Percentiles rank a stretch among this genome's conserved stretches.
Conservation (phyloP, 768 basidiomycete genomes). For the Suillus decipiens region DNA sequence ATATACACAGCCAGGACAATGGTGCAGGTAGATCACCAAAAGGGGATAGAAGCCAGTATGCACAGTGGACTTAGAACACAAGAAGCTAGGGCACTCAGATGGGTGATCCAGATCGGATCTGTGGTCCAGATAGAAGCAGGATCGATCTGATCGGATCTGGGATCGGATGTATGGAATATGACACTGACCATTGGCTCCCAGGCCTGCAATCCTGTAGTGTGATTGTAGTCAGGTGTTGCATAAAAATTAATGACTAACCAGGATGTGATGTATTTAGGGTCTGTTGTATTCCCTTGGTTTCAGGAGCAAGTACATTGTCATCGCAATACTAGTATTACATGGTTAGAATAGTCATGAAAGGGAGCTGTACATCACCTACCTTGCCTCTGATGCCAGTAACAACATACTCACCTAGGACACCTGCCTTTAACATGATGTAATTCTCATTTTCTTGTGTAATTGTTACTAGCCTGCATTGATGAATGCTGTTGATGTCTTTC, state of each 20-base stretch:
- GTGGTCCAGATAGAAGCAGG: no score
- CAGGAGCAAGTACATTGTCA: constrained; percentile 84
- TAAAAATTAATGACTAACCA: constrained; percentile 18
- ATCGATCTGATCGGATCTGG: no score
- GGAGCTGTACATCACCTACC: constrained; percentile 33
- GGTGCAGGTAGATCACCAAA: no score
- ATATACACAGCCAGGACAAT: no score
- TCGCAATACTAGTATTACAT: constrained; percentile 58
- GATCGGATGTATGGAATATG: no score
- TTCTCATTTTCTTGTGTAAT: constrained; percentile 47
- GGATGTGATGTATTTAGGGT: constrained; percentile 28
- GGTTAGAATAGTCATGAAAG: constrained; percentile 5
- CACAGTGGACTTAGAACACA: no score
- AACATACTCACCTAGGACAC: constrained; percentile 75
- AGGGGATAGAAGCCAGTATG: no score
- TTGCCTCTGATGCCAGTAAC: constrained; percentile 74
- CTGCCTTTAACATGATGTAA: constrained; percentile 51
- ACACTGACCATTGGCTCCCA: constrained; percentile 50
- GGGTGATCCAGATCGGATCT: no score
- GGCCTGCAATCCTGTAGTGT: constrained; percentile 44
- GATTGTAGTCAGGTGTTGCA: background rate
- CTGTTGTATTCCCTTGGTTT: constrained; percentile 44
- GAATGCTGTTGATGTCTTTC: constrained; percentile 37
- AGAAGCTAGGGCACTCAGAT: no score
- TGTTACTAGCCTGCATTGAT: constrained; percentile 40